These are phyloP conservation scores for Kluyveromyces sp. DNA, from an alignment of 1,139 yeast genomes.

Conservation along the genomic window DNA sequence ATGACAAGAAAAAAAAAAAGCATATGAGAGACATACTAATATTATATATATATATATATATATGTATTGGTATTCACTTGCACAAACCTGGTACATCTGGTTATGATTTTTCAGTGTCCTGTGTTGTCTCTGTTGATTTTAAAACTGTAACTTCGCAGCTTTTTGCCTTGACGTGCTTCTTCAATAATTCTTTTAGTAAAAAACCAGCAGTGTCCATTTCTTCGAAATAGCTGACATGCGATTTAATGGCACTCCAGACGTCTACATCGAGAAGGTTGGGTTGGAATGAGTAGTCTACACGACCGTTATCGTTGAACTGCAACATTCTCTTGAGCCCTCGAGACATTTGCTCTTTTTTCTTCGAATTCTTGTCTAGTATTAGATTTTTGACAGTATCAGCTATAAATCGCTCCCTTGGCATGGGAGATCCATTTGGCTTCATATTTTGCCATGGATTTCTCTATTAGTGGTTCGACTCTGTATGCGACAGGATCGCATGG, in stretches of 20 bases:
- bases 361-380: conserved; percentile 8
- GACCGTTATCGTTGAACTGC: conserved; percentile 55
- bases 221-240: conserved; percentile 85
- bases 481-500: conserved; percentile 88
- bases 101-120: not conserved
- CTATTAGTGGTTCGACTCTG: conserved; percentile 73
- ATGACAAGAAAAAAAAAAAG: no score
- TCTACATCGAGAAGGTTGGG: conserved; percentile 78
- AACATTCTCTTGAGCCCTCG: conserved; percentile 28
- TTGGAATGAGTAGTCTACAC: conserved; percentile 76
- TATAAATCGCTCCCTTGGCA: conserved; percentile 21
- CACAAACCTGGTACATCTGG: no score
- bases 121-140: not conserved
- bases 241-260: conserved; percentile 69
- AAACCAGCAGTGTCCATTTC: conserved; percentile 81
- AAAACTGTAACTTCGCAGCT: not conserved
- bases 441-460: conserved; percentile 44
- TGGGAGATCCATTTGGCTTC: conserved; percentile 41
- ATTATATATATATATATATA: no score
- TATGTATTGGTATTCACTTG: no score
- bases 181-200: conserved; percentile 36
- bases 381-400: conserved; percentile 18
- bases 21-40: no score
- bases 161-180: not conserved
- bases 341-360: conserved; percentile 27